Base-by-base conservation (phyloP, 2,329 filamentous ascomycete species). In the Arthrocladium fulminans region DNA sequence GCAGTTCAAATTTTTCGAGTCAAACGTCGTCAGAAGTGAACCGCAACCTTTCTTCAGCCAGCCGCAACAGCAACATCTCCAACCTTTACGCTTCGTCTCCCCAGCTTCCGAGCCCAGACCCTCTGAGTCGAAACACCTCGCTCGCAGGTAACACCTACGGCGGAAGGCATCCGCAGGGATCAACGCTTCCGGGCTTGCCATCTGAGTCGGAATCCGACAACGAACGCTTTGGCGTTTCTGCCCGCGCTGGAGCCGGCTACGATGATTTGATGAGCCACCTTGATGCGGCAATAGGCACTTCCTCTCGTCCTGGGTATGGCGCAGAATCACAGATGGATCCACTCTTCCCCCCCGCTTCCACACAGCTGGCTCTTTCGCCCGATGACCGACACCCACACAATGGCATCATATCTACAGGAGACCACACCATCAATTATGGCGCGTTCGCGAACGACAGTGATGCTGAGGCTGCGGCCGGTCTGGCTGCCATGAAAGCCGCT, bases 401-500 rank as follows among this genome's bases (percentile, higher is more conserved):
- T 56, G 74, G 72, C 2, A 69, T 70, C 52, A 61, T 71, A 60
- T 60, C 68, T 3, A 72, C 70, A 3, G 68, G 65, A 3, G 67
- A 69, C 47, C 63, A 71, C 44, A 67, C 69, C 50, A 64, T 70
- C 32, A 70, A 71, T 51, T 70, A 72, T 50, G 68, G 67, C 51
- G 68, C 69, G 4, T 75, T 74, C 57, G 73, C 73, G 53, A 84
- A 90, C 47, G 88, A 94, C 43, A 94, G 88, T 61, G 90, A 97
- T 61, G 81, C 85, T 0, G 90, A 96, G 65, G 90, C 85, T 17
- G 82, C 84, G 32, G 87, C 87, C 51, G 90, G 92, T 13, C 70
- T 94, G 45, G 78, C 86, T 61, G 88, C 88, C 56, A 80, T 97
- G 76, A 81, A 81, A 50, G 80, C 89, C 67, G 88, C 88, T 3